Evolutionary conservation across 768 basidiomycete species (phyloP), one percentile per base, ranked within the genome.

Genomic region (Rhodotorula sphaerocarpa): DNA sequence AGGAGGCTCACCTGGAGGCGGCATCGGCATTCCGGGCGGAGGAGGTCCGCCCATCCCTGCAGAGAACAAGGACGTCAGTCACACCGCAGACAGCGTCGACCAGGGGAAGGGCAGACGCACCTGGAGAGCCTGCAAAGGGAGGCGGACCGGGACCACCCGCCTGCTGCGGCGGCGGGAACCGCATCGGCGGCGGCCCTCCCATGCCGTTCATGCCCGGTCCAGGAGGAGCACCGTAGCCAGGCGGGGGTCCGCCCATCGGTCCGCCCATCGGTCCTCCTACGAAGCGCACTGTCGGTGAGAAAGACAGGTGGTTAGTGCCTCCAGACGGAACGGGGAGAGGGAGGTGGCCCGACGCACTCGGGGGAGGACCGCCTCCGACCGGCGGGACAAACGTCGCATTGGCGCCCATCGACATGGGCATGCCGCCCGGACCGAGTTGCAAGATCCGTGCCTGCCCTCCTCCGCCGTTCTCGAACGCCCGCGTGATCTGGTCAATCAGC

Each of bases 401-500:
- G n/a, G 50, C 55, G 18, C 33, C 33, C 66, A 67, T 67, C 10
- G 50, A 55, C 39, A 52, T 42, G 16, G 55, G 61, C 25, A 63
- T 41, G 5, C 57, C 66, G 27, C 31, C 46, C 0, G 65, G 30
- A 14, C 57, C 57, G 36, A 59, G 59, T 44, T 62, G 65, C 25
- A 67, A 21, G 39, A 58, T 60, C 30, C 61, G 43, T 4, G 56
- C 60, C n/a, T 59, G 52, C 2, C 60, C 60, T 23, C 58, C 50
- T 12, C 67, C 84, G 46, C 87, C 84, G 33, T 81, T 25, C 77
- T 97, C 93, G 73, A 93, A 95, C 30, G 87, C 85, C 27, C 87
- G 84, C 42, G 90, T 92, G 76, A 99, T 97, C 76, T 93, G 89
- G 81, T 99, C 93, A 74, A 99, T 97, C 75, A 97, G 90, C 71